phyloP scores from a whole-genome alignment of 441 rosid species.

The Populus hybrid region DNA sequence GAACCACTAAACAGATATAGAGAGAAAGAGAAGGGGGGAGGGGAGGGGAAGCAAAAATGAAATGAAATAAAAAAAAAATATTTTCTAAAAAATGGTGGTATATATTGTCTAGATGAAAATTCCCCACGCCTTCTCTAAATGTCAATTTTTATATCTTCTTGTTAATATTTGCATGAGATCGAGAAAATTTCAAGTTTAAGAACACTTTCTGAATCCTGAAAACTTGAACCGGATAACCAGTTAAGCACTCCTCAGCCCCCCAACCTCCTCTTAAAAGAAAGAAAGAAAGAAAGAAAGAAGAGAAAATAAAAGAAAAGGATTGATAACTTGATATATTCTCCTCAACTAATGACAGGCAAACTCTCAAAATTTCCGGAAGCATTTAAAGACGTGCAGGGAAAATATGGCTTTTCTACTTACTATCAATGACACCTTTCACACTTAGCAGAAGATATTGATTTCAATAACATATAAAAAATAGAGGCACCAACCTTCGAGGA shows the following conservation, averaged over 20 bases:
- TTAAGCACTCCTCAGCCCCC: neutral
- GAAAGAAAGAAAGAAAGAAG: neutral
- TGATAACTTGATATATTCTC: neutral
- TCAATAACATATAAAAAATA: neutral
- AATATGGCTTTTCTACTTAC: neutral
- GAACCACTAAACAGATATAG: neutral
- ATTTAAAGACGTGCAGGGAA: neutral
- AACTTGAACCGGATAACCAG: neutral
- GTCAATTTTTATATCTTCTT: neutral
- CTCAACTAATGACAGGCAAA: neutral
- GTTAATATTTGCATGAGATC: neutral
- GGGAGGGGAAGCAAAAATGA: no score
- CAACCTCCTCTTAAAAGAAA: neutral
- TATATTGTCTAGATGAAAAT: no score
- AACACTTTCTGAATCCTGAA: neutral
- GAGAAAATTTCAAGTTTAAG: neutral
- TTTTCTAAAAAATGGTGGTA: no score
- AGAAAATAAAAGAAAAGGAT: neutral
- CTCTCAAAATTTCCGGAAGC: neutral
- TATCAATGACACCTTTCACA: neutral
- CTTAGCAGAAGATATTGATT: neutral
- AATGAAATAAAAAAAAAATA: no score
- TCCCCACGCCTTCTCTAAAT: neutral
- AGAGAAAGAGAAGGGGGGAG: neutral
- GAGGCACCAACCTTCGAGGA: conserved; percentile 68